Evolutionary conservation across 768 basidiomycete genomes (phyloP), one percentile per base, ranked within the genome.

Genomic region (Naematelia aurantialba): DNA sequence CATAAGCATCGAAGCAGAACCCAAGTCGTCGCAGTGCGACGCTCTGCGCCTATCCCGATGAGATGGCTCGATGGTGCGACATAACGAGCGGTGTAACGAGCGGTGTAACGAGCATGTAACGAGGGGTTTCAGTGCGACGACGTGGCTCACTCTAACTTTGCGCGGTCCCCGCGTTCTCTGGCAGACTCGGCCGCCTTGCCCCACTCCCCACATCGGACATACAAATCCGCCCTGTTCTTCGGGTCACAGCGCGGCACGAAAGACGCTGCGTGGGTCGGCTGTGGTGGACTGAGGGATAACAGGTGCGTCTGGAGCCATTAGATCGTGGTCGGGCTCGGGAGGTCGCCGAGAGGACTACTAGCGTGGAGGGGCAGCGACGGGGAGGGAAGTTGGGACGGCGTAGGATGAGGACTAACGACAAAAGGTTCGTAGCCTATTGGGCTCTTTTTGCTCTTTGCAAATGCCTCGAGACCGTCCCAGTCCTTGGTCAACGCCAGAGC

Each of bases 151-250:
- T 89, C 87, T 29, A 98, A 76, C 65, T 85, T 87, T 5, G 82
- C 84, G 76, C 87, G 88, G 74, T 99, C 91, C 0, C 86, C 85
- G 25, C 89, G 81, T 52, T 93, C 90, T 76, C 91, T 94, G 76
- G 90, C 94, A 47, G 91, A 89, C 70, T 83, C 85, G 1, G 87
- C 93, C 0, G 92, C 93, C 73, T 84, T 80, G 39, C 85, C 83
- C 91, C 91, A 96, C 56, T 96, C 94, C 2, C 88, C 88, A 68
- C 91, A 96, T 61, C 85, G 82, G 22, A 92, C 87, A 69, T 90
- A 99, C 44, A 99, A 78, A 58, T 97, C 92, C 2, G 87, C 84
- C 22, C 91, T 82, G 65, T 85, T 86, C 24, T 85, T 86, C 0
- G 85, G 81, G 73, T 98, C 96, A 69, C 94, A 98, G 26, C 85